phyloP scores from a whole-genome alignment of 106 monocot species.

The Platanthera guangdongensis region DNA sequence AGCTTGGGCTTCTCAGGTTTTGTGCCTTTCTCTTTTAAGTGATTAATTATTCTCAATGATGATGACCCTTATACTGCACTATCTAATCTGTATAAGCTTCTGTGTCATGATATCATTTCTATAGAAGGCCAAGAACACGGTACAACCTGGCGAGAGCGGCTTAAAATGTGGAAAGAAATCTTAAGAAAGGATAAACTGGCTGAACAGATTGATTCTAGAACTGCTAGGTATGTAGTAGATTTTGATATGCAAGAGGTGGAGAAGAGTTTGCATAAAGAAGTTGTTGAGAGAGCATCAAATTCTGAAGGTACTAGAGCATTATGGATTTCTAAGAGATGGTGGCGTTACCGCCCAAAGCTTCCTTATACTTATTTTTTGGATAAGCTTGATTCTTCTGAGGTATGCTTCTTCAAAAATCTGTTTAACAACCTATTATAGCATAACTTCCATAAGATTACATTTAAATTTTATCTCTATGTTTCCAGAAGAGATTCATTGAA shows the following conservation, averaged over 20 bases:
- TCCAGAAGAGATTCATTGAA: background rate
- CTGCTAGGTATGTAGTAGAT: constrained; percentile 73
- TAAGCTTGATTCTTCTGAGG: constrained; percentile 82
- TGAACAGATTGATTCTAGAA: constrained; percentile 49
- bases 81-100: background rate
- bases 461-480: background rate
- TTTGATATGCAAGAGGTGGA: constrained; percentile 94
- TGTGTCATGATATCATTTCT: background rate
- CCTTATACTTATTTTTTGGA: constrained; percentile 84
- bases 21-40: constrained; percentile 2
- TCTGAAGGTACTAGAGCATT: constrained; percentile 46
- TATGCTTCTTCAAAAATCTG: constrained; percentile 16
- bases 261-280: constrained; percentile 64
- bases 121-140: constrained; percentile 23
- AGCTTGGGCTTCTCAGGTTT: constrained; percentile 42
- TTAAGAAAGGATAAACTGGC: constrained; percentile 47
- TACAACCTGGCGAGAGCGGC: constrained; percentile 52
- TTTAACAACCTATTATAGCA: background rate
- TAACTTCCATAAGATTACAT: background rate
- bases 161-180: constrained; percentile 63
- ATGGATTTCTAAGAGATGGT: constrained; percentile 96
- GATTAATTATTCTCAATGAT: background rate
- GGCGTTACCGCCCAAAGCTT: constrained; percentile 82
- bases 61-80: background rate
- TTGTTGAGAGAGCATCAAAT: constrained; percentile 42